Evolutionary conservation across 768 basidiomycete genomes (phyloP).

Genomic region (Termitomyces sp.): DNA sequence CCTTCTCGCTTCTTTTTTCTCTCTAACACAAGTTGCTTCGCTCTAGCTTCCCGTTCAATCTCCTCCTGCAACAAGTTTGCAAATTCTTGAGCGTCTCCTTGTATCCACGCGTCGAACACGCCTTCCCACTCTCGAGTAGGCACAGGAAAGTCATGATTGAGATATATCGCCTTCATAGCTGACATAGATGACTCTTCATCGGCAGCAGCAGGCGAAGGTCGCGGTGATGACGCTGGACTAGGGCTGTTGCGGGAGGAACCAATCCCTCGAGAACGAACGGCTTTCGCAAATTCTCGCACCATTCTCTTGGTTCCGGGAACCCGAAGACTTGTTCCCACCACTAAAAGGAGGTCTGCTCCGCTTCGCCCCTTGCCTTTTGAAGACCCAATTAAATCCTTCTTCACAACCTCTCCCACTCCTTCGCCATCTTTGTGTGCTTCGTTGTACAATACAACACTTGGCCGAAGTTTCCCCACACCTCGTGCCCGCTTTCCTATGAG

Average conservation of each 20-base stretch:
- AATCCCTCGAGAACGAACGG: conserved; percentile 50
- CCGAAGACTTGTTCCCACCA: conserved; percentile 85
- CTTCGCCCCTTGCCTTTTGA: conserved; percentile 62
- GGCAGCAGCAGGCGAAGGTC: conserved; percentile 32
- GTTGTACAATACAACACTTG: conserved; percentile 88
- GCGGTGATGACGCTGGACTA: conserved; percentile 46
- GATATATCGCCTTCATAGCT: conserved; percentile 64
- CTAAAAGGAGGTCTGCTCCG: conserved; percentile 79
- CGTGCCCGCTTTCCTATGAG: conserved; percentile 74
- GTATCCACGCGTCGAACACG: conserved; percentile 86
- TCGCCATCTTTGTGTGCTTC: conserved; percentile 86
- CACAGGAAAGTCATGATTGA: conserved; percentile 84
- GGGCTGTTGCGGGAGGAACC: conserved; percentile 26
- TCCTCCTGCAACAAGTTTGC: conserved; percentile 55
- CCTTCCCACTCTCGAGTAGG: conserved; percentile 86
- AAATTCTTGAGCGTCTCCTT: conserved; percentile 84
- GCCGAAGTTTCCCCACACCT: conserved; percentile 75
- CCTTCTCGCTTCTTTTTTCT: conserved; percentile 54
- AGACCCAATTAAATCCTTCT: conserved; percentile 71
- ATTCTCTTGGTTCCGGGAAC: conserved; percentile 91
- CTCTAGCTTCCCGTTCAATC: conserved; percentile 46
- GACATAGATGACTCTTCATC: conserved; percentile 50
- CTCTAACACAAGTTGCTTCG: conserved; percentile 50
- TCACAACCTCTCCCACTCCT: conserved; percentile 79
- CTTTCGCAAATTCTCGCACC: conserved; percentile 83